Percentiles rank a stretch among this genome's conserved stretches.
Conservation (phyloP, 1,284 basidiomycete species). For the Pascua guehoae region DNA sequence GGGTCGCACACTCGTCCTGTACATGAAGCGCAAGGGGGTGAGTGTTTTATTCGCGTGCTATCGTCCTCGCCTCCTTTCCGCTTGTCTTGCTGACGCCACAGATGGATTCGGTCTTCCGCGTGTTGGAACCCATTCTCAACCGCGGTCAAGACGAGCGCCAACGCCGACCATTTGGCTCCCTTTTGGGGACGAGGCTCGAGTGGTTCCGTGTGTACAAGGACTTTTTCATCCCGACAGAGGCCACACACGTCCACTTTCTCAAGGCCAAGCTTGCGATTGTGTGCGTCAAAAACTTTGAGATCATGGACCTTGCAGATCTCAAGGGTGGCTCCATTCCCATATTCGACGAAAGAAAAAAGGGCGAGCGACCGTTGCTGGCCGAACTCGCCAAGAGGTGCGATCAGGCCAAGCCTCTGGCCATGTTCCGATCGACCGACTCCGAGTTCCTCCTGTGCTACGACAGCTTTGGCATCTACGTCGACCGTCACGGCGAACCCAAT, state of each 20-base stretch:
- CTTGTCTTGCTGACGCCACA: background rate
- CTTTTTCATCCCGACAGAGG: conserved; percentile 87
- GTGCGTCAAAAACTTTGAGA: conserved; percentile 91
- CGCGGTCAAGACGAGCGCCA: conserved; percentile 68
- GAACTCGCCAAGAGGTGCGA: conserved; percentile 78
- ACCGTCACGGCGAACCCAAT: conserved; percentile 71
- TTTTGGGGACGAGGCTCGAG: conserved; percentile 74
- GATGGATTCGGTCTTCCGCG: conserved; percentile 85
- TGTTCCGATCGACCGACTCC: conserved; percentile 82
- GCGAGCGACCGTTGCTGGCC: conserved; percentile 67
- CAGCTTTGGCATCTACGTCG: conserved; percentile 70
- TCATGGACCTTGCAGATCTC: conserved; percentile 86
- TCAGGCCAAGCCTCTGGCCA: conserved; percentile 72
- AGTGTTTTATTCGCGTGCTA: no score
- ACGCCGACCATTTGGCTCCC: conserved; percentile 60
- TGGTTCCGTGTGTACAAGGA: conserved; percentile 92
- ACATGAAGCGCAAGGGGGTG: conserved; percentile 85
- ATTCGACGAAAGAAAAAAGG: conserved; percentile 57
- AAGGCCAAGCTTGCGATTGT: conserved; percentile 87
- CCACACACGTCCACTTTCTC: conserved; percentile 82
- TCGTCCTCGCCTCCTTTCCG: no score
- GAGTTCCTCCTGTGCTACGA: conserved; percentile 93
- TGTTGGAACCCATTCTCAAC: conserved; percentile 84
- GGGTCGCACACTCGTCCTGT: conserved; percentile 82
- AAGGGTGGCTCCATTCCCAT: conserved; percentile 77